Percentiles rank a stretch among this genome's conserved stretches.
Conservation (phyloP, 352 stramenopile genomes). For the Phytopythium aichiense region DNA sequence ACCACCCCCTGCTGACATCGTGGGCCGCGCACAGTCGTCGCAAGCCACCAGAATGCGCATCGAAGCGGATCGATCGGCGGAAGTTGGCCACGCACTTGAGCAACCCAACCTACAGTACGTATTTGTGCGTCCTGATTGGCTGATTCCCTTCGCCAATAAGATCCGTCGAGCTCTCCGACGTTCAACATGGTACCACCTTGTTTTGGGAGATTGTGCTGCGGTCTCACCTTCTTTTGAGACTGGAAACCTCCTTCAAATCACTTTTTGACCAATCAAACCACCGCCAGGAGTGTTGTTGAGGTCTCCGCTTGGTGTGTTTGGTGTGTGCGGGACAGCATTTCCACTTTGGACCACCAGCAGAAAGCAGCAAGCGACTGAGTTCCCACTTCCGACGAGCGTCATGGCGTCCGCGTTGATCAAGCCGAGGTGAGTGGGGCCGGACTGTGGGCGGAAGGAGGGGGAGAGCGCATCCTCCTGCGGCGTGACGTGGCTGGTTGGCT, state of each 20-base stretch:
- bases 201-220: not conserved
- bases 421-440: not conserved
- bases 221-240: not conserved
- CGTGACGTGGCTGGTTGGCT: not conserved
- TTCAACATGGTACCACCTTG: conserved; percentile 6
- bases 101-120: not conserved
- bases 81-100: not conserved
- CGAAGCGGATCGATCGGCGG: not conserved
- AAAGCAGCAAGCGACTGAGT: not conserved
- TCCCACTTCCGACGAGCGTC: not conserved
- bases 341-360: not conserved
- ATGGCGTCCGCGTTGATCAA: conserved; percentile 9
- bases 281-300: not conserved
- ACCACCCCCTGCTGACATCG: not conserved
- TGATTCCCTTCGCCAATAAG: not conserved
- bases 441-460: not conserved
- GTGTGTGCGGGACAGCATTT: not conserved
- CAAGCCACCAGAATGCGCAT: not conserved
- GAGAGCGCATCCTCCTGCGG: not conserved
- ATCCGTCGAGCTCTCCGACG: not conserved
- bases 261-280: conserved; percentile 5
- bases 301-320: not conserved
- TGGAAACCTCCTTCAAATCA: not conserved
- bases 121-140: not conserved
- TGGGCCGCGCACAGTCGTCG: not conserved